phyloP scores from a whole-genome alignment of 345 rosid species.

The Euclidium syriacum region DNA sequence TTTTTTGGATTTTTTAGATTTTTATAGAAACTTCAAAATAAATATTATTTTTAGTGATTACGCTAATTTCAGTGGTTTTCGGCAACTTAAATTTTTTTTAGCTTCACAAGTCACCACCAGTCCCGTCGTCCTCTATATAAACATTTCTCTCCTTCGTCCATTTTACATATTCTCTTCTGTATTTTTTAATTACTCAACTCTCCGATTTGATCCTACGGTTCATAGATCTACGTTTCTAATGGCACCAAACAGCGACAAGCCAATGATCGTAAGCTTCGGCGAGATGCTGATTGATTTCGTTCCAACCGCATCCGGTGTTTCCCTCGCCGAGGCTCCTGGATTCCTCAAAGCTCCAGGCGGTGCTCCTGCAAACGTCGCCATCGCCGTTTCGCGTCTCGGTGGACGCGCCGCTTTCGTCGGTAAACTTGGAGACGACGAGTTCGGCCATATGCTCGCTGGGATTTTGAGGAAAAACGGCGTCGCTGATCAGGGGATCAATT shows the following conservation, averaged over 20 bases:
- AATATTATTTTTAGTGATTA: background rate
- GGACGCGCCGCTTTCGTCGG: slow-evolving; percentile 56
- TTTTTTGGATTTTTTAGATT: background rate
- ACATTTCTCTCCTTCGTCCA: background rate
- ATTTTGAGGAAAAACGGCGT: slow-evolving; percentile 53
- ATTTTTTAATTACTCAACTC: background rate
- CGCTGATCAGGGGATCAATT: slow-evolving; percentile 46
- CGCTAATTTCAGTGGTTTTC: background rate
- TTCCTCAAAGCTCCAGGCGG: slow-evolving; percentile 65
- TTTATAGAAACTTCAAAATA: background rate
- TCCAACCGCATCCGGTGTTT: slow-evolving; percentile 51
- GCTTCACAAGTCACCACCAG: slow-evolving; percentile 4
- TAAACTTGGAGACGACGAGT: slow-evolving; percentile 62
- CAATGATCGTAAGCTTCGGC: slow-evolving; percentile 40
- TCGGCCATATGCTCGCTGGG: slow-evolving; percentile 57
- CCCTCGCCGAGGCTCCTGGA: slow-evolving; percentile 60
- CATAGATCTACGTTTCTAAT: slow-evolving; percentile 25
- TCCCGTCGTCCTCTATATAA: slow-evolving; percentile 23
- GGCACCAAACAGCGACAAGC: slow-evolving; percentile 40
- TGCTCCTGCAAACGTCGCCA: slow-evolving; percentile 66
- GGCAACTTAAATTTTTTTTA: too few species aligned
- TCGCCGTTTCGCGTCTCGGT: slow-evolving; percentile 49
- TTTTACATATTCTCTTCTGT: background rate
- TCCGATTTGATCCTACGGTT: slow-evolving; percentile 20
- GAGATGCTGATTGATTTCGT: slow-evolving; percentile 64